These are phyloP conservation scores for Zymoseptoria passerinii DNA, from an alignment of 2,329 filamentous ascomycete genomes.

Conservation along the genomic window DNA sequence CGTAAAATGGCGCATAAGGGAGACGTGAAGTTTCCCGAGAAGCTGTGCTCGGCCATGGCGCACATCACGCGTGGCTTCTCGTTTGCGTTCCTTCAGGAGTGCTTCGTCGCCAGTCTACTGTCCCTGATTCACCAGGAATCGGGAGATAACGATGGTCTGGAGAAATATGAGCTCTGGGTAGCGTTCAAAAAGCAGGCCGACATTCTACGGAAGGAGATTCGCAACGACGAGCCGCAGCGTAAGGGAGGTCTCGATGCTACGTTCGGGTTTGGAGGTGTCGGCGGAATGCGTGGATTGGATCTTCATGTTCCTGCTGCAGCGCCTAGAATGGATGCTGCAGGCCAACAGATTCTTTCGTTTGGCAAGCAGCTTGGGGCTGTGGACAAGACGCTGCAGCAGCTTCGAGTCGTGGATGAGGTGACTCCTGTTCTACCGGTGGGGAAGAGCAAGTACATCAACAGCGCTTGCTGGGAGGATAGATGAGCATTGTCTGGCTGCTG, in stretches of 20 bases:
- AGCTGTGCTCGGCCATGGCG: constrained; percentile 50
- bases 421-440: background rate
- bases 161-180: constrained; percentile 49
- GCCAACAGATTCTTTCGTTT: background rate
- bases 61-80: constrained; percentile 55
- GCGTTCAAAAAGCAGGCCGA: constrained; percentile 56
- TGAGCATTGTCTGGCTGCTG: background rate
- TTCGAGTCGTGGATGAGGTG: background rate
- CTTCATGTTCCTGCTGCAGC: background rate
- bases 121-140: constrained; percentile 41
- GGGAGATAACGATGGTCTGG: constrained; percentile 32
- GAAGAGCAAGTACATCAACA: background rate
- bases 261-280: background rate
- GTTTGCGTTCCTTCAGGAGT: constrained; percentile 63
- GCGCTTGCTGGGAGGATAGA: background rate
- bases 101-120: constrained; percentile 56
- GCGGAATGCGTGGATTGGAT: background rate
- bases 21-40: constrained; percentile 51
- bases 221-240: background rate
- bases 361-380: background rate
- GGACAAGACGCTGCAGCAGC: background rate
- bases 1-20: constrained; percentile 48
- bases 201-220: constrained; percentile 53
- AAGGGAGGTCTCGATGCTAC: background rate
- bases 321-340: background rate